phyloP scores from a whole-genome alignment of 331 rosid genomes.

The Malus hybrid region DNA sequence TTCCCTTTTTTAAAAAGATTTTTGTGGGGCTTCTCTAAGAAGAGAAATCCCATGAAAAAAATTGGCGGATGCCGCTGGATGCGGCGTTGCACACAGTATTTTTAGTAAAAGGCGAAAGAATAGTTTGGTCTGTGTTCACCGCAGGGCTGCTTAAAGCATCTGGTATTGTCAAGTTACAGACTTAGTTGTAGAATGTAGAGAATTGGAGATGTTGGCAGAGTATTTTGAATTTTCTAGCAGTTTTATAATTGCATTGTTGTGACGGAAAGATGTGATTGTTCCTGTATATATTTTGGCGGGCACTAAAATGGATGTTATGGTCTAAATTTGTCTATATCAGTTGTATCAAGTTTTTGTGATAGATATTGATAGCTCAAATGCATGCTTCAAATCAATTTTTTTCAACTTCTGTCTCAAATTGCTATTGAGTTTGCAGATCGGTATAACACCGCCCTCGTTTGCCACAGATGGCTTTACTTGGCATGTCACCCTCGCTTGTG shows the following conservation, averaged over 20 bases:
- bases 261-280: not conserved
- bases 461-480: conserved; percentile 97
- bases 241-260: not conserved
- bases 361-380: not conserved
- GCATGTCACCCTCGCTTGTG: conserved; percentile 95
- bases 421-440: conserved; percentile 99
- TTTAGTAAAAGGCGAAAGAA: too few relatives aligned
- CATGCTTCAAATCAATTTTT: conserved; percentile 4
- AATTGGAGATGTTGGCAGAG: not conserved
- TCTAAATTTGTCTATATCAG: not conserved
- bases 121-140: too few relatives aligned
- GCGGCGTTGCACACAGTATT: too few relatives aligned
- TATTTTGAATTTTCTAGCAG: not conserved
- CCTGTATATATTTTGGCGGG: not conserved
- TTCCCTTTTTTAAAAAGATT: too few relatives aligned
- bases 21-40: too few relatives aligned
- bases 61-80: too few relatives aligned
- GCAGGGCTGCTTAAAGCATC: too few relatives aligned
- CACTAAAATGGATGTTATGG: not conserved
- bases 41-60: too few relatives aligned
- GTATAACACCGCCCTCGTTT: conserved; percentile 99
- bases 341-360: not conserved
- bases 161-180: not conserved
- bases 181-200: not conserved
- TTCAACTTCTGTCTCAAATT: conserved; percentile 43